phyloP scores from a whole-genome alignment of 225 moss, liverwort and hornwort species.

The Ulota crispa region DNA sequence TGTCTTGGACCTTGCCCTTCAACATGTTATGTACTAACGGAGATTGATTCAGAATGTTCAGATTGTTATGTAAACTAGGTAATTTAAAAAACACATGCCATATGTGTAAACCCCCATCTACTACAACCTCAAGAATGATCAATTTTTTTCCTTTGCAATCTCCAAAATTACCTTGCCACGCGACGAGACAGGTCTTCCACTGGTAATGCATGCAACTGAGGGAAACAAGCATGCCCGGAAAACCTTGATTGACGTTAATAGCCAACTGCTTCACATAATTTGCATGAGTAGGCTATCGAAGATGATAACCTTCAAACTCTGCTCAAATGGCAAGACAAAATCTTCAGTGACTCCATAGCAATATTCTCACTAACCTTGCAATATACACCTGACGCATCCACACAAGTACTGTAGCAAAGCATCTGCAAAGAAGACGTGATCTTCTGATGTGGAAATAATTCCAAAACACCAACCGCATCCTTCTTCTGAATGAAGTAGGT shows the following conservation, averaged over 20 bases:
- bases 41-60: too few species aligned
- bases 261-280: not conserved
- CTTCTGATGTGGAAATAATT: not conserved
- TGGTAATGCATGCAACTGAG: not conserved
- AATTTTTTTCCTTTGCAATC: fast-evolving
- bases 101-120: not conserved
- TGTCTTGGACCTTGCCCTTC: not conserved
- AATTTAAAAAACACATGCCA: too few species aligned
- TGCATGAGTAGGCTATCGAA: not conserved
- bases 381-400: fast-evolving
- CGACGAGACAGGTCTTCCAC: fast-evolving
- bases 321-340: not conserved
- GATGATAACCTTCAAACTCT: not conserved
- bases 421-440: not conserved
- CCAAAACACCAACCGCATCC: not conserved
- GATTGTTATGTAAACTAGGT: fast-evolving
- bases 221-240: fast-evolving
- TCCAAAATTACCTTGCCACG: not conserved
- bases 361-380: fast-evolving
- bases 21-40: not conserved
- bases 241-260: not conserved
- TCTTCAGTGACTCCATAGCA: fast-evolving
- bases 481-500: not conserved
- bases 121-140: not conserved
- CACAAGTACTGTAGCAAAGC: not conserved